Base-by-base conservation (phyloP, 2,329 filamentous ascomycete species). In the Phyllosticta capitalensis region DNA sequence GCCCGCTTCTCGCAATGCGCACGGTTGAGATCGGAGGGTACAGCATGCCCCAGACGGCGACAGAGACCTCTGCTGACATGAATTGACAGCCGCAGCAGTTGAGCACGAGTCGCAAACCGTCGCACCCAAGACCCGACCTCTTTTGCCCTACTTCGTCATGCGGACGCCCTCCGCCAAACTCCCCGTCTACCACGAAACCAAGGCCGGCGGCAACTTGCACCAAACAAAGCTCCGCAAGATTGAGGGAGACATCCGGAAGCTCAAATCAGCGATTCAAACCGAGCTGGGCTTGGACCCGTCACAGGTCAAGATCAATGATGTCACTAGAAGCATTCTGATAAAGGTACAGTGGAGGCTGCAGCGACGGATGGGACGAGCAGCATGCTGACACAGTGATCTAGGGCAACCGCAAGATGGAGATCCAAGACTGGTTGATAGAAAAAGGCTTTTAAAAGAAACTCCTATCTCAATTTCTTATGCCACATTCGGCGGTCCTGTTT, bases 211-310 rank as follows among this genome's bases (percentile, higher is more conserved):
- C 14, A 94, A 89, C 64, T 79, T 85, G 69, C 83, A 85, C 67
- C 75, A 88, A 67, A 95, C 92, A 5, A 74, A 83, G 60, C 75
- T 99, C 59, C 88, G 90, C 71, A 91, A 89, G 74, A 81, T 92
- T 55, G 84, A 90, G 60, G 94, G 94, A 17, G 82, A 95, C 70
- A 68, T 84, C 55, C 72, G 77, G 30, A 81, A 77, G 2, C 71
- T 97, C 64, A 79, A 83, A 62, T 73, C 80, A 38, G 87, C 91
- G 65, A 70, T 97, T 60, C 75, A 78, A 45, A 68, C 74, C 20
- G 80, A 78, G 10, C 72, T 96, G 62, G 74, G 78, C 1, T 68
- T 92, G 50, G 73, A 80, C 22, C 69, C 78, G 55, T 76, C 81
- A 14, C 75, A 84, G 6, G 76, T 86, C 50, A 75, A 71, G 63